phyloP scores from a whole-genome alignment of 108 stramenopile species.

The Bacterosira constricta region DNA sequence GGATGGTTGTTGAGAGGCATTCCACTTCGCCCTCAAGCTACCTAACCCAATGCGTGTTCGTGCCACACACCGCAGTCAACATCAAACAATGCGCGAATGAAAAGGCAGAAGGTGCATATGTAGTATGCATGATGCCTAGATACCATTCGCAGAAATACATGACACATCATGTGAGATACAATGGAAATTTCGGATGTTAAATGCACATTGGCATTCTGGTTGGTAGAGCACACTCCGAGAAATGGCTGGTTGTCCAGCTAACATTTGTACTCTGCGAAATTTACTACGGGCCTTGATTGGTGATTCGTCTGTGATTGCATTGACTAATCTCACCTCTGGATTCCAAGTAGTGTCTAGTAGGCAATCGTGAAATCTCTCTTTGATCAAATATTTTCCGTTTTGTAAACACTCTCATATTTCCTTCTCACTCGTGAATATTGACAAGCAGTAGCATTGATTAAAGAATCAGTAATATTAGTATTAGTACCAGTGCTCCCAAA shows the following conservation, averaged over 20 bases:
- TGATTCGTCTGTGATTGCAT: slow-evolving; percentile 32
- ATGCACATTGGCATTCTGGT: slow-evolving; percentile 43
- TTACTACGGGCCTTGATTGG: slow-evolving; percentile 36
- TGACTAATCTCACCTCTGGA: slow-evolving; percentile 38
- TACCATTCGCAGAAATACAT: too few relatives aligned
- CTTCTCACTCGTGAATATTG: too few relatives aligned
- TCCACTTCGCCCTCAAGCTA: too few relatives aligned
- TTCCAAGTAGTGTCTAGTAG: slow-evolving; percentile 34
- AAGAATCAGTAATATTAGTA: too few relatives aligned
- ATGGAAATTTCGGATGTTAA: slow-evolving; percentile 38
- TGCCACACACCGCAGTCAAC: too few relatives aligned
- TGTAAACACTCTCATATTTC: too few relatives aligned
- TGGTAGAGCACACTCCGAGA: slow-evolving; percentile 39
- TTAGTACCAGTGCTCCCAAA: slow-evolving; percentile 5
- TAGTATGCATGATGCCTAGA: too few relatives aligned
- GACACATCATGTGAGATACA: too few relatives aligned
- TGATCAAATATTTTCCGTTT: slow-evolving; percentile 36
- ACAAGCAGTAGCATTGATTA: background rate
- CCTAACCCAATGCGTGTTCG: too few relatives aligned
- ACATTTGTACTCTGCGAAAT: slow-evolving; percentile 37
- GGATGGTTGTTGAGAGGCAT: too few relatives aligned
- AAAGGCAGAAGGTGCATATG: too few relatives aligned
- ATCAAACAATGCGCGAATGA: too few relatives aligned
- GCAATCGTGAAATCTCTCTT: slow-evolving; percentile 12
- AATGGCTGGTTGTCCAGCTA: slow-evolving; percentile 27